Evolutionary conservation across 1,284 basidiomycete genomes (phyloP), one percentile per base, ranked within the genome.

Genomic region (Sporisorium iseilematis-ciliati): DNA sequence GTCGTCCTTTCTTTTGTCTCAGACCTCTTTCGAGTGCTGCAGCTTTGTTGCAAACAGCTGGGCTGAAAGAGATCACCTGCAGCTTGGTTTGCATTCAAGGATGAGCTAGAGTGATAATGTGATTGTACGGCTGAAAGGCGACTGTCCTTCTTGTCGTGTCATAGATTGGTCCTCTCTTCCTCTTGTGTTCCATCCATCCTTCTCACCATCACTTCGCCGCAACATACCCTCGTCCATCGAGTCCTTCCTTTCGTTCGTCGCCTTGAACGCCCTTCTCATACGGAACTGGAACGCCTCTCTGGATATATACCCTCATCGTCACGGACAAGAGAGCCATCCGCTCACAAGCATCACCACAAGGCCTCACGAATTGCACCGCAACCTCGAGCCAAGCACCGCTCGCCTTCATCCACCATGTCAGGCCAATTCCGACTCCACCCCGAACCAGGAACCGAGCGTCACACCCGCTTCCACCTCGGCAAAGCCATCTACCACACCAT

Each of bases 371-470:
- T 38, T n/a, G 29, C 10, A 45, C n/a, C 42, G 29, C 35, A 29
- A 29, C 57, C 40, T 21, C 20, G 8, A n/a, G 26, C 50, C 11
- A 52, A 26, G 14, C 8, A 10, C 8, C 25, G 45, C 45, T 48
- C 20, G 14, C 20, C 18, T 16, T 38, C 14, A 8, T n/a, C 26
- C 43, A 65, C 14, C 43, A 75, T 75, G 72, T 60, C 72, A 26
- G 50, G 31, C 3, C 38, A 54, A 31, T 75, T 75, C 58, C 67
- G 65, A 20, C 66, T 75, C 14, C 72, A 75, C 20, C 72, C 72
- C 18, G 72, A 75, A 35, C 66, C 66, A 10, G 59, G 63, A 8
- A 67, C 66, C 12, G 59, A 70, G 18, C 58, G 55, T 16, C 7
- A 43, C 4, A 56, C 45, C 16, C n/a, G 18, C 7, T 75, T 75